Base-by-base conservation (phyloP, 176 grass and related monocot genomes). In the Raddia distichophylla region DNA sequence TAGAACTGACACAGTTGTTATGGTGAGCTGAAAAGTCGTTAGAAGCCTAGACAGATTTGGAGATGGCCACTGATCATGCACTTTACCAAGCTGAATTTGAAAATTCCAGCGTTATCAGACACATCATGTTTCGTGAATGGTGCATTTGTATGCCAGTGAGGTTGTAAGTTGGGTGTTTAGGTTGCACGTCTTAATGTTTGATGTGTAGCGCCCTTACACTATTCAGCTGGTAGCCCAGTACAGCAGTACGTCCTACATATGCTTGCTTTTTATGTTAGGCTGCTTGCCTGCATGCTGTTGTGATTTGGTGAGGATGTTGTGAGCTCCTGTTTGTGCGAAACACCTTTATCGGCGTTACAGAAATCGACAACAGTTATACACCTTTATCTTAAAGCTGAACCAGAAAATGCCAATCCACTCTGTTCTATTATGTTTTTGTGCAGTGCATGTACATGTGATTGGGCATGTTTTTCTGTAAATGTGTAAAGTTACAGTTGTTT, bases 341-440 rank as follows among this genome's bases (percentile, higher is more conserved):
- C 5, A 59, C 14, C 40, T 55, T 69, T 74, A 9, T 37, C 40
- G 34, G 19, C 46, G 51, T 18, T 54, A 57, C 14, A 80, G 10
- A 76, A 81, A 65, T 77, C 64, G 62, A 64, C 65, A 72, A 22
- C 15, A 70, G 56, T 11, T 19, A 67, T 78, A 12, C 59, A 67
- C 65, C 58, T 82, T 22, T 73, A 82, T 19, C 8, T 77, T 57
- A 50, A 50, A 82, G 71, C 64, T 48, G 32, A 45, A 50, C 32
- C 11, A 49, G 12, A 74, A 47, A 60, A 80, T 42, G 18, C 1
- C 33, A 57, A 10, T 27, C 63, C 67, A 18, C 47, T 67, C 58
- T 82, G 10, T 66, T 76, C 18, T 77, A 22, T 46, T 14, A 10
- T 69, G 5, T 68, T 67, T 67, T 74, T 74, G 6, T 60, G 16